Percentiles rank a stretch among this genome's conserved stretches.
These are phyloP conservation scores for Knoxdaviesia proteae DNA, from an alignment of 2,329 filamentous ascomycete species.

Conservation along the genomic window DNA sequence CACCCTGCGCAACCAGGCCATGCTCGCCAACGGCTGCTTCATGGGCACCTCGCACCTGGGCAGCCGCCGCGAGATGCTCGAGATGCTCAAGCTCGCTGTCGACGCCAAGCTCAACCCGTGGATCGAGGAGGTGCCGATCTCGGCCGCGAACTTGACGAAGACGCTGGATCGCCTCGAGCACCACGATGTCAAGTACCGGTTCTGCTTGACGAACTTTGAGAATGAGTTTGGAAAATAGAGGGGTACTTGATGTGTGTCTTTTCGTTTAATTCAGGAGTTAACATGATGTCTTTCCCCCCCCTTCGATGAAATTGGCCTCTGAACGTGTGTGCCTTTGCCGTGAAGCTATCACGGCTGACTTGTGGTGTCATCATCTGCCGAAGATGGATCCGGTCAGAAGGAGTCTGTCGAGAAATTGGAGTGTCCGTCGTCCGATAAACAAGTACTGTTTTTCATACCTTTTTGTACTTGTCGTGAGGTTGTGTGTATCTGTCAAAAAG, in stretches of 20 bases:
- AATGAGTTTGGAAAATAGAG: slow-evolving; percentile 34
- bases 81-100: slow-evolving; percentile 51
- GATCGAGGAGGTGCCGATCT: slow-evolving; percentile 56
- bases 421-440: no score
- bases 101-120: slow-evolving; percentile 49
- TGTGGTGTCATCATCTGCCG: no score
- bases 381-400: no score
- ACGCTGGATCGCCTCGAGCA: slow-evolving; percentile 49
- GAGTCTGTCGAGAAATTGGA: no score
- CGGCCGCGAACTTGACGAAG: slow-evolving; percentile 46
- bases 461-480: no score
- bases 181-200: slow-evolving; percentile 54
- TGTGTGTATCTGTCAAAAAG: no score
- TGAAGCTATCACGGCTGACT: no score
- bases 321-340: no score
- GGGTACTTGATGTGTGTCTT: neutral
- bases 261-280: no score
- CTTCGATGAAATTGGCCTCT: no score
- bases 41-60: slow-evolving; percentile 54
- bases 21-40: slow-evolving; percentile 53
- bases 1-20: slow-evolving; percentile 49
- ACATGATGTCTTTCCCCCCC: no score
- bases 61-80: slow-evolving; percentile 45
- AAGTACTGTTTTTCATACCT: no score
- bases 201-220: slow-evolving; percentile 52